A percentile compares a stretch with the other conserved stretches of the same genome.
Conservation (phyloP, 345 rosid genomes). For the Eutrema japonicum region DNA sequence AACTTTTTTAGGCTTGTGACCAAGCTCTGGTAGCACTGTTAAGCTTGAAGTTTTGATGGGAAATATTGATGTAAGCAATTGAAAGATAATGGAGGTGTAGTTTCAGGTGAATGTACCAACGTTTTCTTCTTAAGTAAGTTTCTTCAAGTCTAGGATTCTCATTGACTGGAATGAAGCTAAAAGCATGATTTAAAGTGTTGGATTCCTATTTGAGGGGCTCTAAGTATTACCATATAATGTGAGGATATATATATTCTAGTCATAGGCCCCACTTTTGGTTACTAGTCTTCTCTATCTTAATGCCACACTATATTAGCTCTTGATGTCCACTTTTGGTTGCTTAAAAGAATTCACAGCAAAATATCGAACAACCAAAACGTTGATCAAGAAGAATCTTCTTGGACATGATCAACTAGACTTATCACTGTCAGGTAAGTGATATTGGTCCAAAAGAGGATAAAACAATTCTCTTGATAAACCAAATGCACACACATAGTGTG, state of each 20-base stretch:
- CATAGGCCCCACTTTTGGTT: slow-evolving; percentile 35
- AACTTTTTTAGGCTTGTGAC: slow-evolving; percentile 9
- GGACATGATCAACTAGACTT: slow-evolving; percentile 25
- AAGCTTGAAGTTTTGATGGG: slow-evolving; percentile 3
- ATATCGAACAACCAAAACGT: slow-evolving; percentile 30
- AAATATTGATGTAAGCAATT: slow-evolving; percentile 32
- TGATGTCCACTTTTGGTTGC: slow-evolving; percentile 36
- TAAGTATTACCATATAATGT: slow-evolving; percentile 28
- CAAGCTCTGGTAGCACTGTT: slow-evolving; percentile 1
- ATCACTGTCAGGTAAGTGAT: slow-evolving; percentile 22
- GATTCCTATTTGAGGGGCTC: slow-evolving; percentile 41
- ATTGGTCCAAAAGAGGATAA: slow-evolving; percentile 23
- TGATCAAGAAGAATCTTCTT: slow-evolving; percentile 16
- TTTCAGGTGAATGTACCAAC: slow-evolving; percentile 22
- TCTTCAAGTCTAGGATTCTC: slow-evolving; percentile 34
- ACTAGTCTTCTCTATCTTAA: slow-evolving; percentile 37
- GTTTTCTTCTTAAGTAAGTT: slow-evolving; percentile 11
- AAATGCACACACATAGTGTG: slow-evolving; percentile 1
- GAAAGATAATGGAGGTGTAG: slow-evolving; percentile 17
- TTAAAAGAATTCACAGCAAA: slow-evolving; percentile 23
- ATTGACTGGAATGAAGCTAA: slow-evolving; percentile 36
- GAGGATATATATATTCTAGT: slow-evolving; percentile 28
- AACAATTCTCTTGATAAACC: neutral
- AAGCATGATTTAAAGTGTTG: slow-evolving; percentile 26
- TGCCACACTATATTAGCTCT: slow-evolving; percentile 34